Evolutionary conservation across 2,329 filamentous ascomycete species (phyloP), one percentile per base, ranked within the genome.

Genomic region (Colletotrichum orbiculare): DNA sequence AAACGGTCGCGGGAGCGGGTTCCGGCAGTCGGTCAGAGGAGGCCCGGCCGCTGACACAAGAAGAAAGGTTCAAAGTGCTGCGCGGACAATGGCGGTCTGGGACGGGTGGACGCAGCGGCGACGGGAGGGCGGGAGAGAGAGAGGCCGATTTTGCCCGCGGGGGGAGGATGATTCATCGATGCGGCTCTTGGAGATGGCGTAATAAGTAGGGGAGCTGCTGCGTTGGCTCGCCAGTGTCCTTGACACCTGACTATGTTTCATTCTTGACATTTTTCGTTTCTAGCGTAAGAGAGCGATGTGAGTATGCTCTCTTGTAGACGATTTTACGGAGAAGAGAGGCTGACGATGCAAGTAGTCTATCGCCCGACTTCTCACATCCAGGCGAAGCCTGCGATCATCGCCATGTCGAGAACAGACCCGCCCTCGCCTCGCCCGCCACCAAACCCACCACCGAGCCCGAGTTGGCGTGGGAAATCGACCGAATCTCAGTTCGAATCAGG

Each of bases 381-480:
- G 15, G 41, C 41, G 43, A 2, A 46, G 11, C 13, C 13, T 37
- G 13, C n/a, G 9, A 25, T n/a, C 61, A 60, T 42, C 56, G 54
- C 72, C 39, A 75, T 72, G 69, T 77, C 76, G 17, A 73, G 75
- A 70, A 75, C 72, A 53, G 75, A 77, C 57, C 76, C 79, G 15
- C 77, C 77, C 25, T 76, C 75, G 15, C 77, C 77, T 61, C 70
- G 68, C 34, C 66, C 66, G 10, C 75, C 78, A 15, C 77, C 77
- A 13, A 76, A 75, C 46, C 78, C 77, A 8, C 77, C 78, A 17
- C 77, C 77, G 8, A 79, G 75, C 69, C 77, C 76, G 3, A 68
- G 47, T 38, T 66, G n/a, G 49, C 25, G 25, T 5, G 25, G 25
- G 25, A 25, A 25, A 25, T 4, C 25, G 25, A 25, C 25, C 25